phyloP scores from a whole-genome alignment of 768 basidiomycete genomes.

The Podaxis mareebaensis region DNA sequence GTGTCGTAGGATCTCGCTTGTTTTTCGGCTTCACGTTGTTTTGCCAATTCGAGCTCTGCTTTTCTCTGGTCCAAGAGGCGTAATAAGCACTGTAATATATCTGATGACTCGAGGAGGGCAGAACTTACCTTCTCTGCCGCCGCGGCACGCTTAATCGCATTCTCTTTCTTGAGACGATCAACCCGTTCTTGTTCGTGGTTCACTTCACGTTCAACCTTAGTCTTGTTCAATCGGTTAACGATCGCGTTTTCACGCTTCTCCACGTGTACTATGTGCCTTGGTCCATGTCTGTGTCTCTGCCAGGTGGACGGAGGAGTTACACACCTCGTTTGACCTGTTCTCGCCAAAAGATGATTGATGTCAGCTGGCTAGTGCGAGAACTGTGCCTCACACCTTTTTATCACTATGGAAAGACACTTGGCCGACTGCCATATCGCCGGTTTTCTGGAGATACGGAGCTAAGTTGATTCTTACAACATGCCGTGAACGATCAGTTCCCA shows the following conservation, averaged over 20 bases:
- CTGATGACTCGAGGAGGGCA: neutral
- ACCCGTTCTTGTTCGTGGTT: conserved; percentile 90
- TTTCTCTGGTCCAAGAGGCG: conserved; percentile 56
- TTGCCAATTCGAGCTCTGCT: conserved; percentile 73
- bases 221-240: conserved; percentile 93
- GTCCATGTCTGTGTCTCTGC: conserved; percentile 4
- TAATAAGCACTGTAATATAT: neutral
- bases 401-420: conserved; percentile 95
- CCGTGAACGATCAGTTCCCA: conserved; percentile 28
- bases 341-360: neutral
- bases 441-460: conserved; percentile 61
- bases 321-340: conserved; percentile 78
- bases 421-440: conserved; percentile 96
- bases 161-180: conserved; percentile 80
- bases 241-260: conserved; percentile 82
- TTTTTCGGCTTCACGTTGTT: conserved; percentile 81
- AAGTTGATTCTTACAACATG: neutral
- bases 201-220: conserved; percentile 79
- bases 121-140: conserved; percentile 66
- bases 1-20: conserved; percentile 85
- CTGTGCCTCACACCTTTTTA: conserved; percentile 57
- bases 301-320: conserved; percentile 1
- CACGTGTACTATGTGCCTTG: conserved; percentile 60
- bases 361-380: neutral
- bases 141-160: conserved; percentile 56